Percentiles rank a stretch among this genome's conserved stretches.
Conservation (phyloP, 2,329 filamentous ascomycete species). For the Colletotrichum scovillei region DNA sequence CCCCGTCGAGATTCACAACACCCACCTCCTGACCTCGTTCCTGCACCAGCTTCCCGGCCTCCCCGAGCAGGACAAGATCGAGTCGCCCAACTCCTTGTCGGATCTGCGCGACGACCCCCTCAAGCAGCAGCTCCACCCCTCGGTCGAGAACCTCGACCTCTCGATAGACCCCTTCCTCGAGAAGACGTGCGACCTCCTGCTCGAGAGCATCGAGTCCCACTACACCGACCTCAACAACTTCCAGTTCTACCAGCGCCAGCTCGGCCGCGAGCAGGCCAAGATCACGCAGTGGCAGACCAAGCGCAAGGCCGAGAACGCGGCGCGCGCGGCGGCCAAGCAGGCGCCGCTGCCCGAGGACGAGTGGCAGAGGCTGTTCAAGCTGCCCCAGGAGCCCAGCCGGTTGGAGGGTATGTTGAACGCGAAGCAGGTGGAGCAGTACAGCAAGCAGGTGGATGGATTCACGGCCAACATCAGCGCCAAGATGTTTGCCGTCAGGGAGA, state of each 20-base stretch:
- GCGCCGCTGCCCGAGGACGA: constrained; percentile 91
- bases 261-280: constrained; percentile 94
- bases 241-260: constrained; percentile 93
- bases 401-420: constrained; percentile 95
- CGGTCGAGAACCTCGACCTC: constrained; percentile 89
- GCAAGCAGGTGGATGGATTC: constrained; percentile 96
- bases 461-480: constrained; percentile 91
- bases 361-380: constrained; percentile 98
- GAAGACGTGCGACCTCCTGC: constrained; percentile 95
- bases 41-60: constrained; percentile 88
- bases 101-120: constrained; percentile 77
- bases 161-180: constrained; percentile 97
- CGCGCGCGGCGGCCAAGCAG: constrained; percentile 88
- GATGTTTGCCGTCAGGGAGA: constrained; percentile 95
- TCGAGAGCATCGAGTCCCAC: constrained; percentile 97
- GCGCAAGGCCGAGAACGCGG: constrained; percentile 94
- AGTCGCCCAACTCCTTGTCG: constrained; percentile 82
- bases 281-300: constrained; percentile 97
- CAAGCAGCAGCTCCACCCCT: constrained; percentile 80
- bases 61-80: constrained; percentile 73
- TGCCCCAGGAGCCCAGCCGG: constrained; percentile 92
- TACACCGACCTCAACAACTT: constrained; percentile 99
- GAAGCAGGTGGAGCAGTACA: constrained; percentile 97
- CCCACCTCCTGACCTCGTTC: constrained; percentile 94
- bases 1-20: constrained; percentile 93